Evolutionary conservation across 2,329 filamentous ascomycete genomes (phyloP), one percentile per base, ranked within the genome.

Genomic region (Penicillium sp.): DNA sequence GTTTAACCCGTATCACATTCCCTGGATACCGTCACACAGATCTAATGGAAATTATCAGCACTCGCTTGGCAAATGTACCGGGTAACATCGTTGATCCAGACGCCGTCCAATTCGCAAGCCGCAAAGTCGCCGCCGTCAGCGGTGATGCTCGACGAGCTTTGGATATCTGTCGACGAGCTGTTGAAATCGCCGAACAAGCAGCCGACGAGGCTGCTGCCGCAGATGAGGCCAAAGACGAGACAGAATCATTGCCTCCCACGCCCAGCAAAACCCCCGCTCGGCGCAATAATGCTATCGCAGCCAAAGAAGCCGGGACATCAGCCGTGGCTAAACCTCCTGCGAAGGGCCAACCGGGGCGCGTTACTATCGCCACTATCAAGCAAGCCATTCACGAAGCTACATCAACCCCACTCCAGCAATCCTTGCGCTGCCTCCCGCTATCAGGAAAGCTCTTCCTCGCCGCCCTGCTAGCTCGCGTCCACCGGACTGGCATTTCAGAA

Each of bases 1-100:
- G 91, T 21, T 75, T 98, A 43, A 96, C 90, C 7, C 82, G 94
- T 62, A 96, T 98, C 64, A 96, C 93, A 0, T 98, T 98, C 61
- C 88, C 93, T 0, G 93, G 93, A 21, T 98, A 98, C 69, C 96
- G 89, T 50, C 90, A 98, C 68, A 89, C 93, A 52, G 93, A 98
- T 69, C 79, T 98, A 35, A 95, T 97, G 86, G 86, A 85, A 59
- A 98, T 98, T 63, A 96, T 98, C 56, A 85, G 91, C 63, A 95
- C 89, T n/a, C 85, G 93, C 28, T 79, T 98, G 2, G 83, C 88
- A 64, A 88, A 88, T 47, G 88, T 97, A 0, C 85, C 87, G 1
- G 89, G 88, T 24, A 83, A 90, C 57, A 85, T 98, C 39, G 91
- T 98, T 35, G 88, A 96, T 53, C 75, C 88, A 1, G 93, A 98